Percentiles rank a stretch among this genome's conserved stretches.
phyloP scores from a whole-genome alignment of 2,329 filamentous ascomycete species.

The Sporothrix euskadiensis region DNA sequence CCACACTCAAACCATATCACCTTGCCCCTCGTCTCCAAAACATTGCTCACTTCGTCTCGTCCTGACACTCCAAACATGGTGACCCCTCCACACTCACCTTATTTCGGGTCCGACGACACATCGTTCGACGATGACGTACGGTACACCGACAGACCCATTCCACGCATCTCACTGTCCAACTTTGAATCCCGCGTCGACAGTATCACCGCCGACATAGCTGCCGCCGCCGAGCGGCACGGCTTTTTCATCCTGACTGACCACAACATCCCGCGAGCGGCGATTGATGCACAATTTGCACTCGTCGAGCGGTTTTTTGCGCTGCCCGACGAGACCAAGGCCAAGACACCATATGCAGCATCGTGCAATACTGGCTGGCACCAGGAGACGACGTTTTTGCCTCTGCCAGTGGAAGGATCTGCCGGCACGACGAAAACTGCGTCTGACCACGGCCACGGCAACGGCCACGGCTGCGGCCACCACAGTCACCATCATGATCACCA shows the following conservation, averaged over 20 bases:
- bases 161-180: conserved; percentile 55
- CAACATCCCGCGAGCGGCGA: conserved; percentile 50
- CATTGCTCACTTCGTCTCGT: neutral
- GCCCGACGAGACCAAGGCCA: conserved; percentile 51
- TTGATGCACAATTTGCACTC: conserved; percentile 53
- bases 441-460: neutral
- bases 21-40: neutral
- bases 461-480: neutral
- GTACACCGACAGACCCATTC: conserved; percentile 48
- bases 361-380: conserved; percentile 63
- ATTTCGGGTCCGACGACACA: neutral
- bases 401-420: neutral
- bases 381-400: conserved; percentile 36
- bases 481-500: neutral
- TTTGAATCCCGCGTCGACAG: conserved; percentile 54
- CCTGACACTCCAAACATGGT: neutral
- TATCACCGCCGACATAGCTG: conserved; percentile 54
- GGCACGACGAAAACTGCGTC: neutral
- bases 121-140: conserved; percentile 36
- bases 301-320: conserved; percentile 57
- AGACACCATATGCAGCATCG: conserved; percentile 52
- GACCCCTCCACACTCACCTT: neutral
- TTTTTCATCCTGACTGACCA: conserved; percentile 61
- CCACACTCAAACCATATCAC: neutral
- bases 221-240: conserved; percentile 59